Base-by-base conservation (phyloP, 352 stramenopile genomes). In the Globisporangium orthogonon region DNA sequence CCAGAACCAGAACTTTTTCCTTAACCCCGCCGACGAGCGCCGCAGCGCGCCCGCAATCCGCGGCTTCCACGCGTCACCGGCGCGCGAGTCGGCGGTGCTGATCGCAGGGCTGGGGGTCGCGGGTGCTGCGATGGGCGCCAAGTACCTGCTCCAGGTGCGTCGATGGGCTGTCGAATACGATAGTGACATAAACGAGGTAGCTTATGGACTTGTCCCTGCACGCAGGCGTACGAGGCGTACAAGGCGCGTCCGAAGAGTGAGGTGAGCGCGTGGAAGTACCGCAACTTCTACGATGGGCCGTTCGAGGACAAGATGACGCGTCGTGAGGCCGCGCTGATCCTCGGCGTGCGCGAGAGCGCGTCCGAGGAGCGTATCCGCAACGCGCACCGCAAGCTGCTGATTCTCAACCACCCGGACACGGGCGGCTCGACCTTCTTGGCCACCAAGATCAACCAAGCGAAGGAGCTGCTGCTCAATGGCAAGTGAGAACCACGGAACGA, bases 231-330 rank as follows among this genome's bases (percentile, higher is more conserved):
- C 63, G 71, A 87, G 30, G 70, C 71, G 48, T 94, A 91, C 76
- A 83, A 90, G 65, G 74, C 73, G 29, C 66, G 67, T 4, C 86
- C 76, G 23, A 94, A 88, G 75, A 77, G 67, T 54, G 79, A 86
- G 50, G 76, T 64, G 56, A 89, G 73, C 61, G 70, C 66, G 52
- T 87, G 72, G 79, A 89, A 77, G 69, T 89, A 87, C 66, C 82
- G 82, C 62, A 94, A 94, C 67, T 96, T 96, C 60, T 98, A 98
- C 74, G 89, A 98, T 67, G 94, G 94, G 0, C 96, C 96, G 31
- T 99, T 99, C 70, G 97, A 99, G 67, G 94, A 99, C 14, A 97
- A 97, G 66, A 99, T 99, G 97, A 98, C 97, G 46, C 81, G 92
- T 6, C 85, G 97, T 35, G 97, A 99, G 74, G 97, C 97, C n/a